Evolutionary conservation across 495 filamentous ascomycete genomes (phyloP).

Genomic region (Tuber umbilicatum): DNA sequence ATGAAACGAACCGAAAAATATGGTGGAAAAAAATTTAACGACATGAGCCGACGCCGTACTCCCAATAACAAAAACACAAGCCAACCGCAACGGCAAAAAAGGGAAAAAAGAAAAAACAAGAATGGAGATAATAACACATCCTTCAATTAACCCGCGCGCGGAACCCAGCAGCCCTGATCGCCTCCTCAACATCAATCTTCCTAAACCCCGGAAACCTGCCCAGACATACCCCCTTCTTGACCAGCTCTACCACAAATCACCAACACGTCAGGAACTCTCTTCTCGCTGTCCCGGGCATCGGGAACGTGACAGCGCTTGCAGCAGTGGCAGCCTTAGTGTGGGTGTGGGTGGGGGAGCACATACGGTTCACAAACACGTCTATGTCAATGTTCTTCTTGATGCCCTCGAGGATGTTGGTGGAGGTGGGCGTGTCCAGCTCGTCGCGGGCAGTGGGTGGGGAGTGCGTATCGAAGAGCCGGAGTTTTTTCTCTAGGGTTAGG

Average conservation of each 20-base stretch:
- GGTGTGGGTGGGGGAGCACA: constrained; percentile 6
- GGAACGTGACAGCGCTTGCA: constrained; percentile 13
- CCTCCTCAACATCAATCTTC: constrained; percentile 53
- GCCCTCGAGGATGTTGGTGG: constrained; percentile 18
- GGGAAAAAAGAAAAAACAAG: not conserved
- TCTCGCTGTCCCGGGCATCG: constrained; percentile 36
- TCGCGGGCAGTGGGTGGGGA: constrained; percentile 2
- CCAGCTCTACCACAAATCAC: constrained; percentile 43
- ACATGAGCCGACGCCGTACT: not conserved
- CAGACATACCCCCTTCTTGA: constrained; percentile 51
- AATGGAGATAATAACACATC: not conserved
- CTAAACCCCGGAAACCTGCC: constrained; percentile 58
- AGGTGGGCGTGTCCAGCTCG: constrained; percentile 14
- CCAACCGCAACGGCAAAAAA: not conserved
- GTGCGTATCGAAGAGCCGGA: constrained; percentile 12
- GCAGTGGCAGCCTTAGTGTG: constrained; percentile 18
- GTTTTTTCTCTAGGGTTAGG: constrained; percentile 4
- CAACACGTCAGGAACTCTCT: constrained; percentile 6
- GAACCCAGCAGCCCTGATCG: constrained; percentile 43
- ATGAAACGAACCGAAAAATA: not conserved
- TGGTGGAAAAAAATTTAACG: not conserved
- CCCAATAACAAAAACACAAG: not conserved
- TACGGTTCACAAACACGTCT: constrained; percentile 40
- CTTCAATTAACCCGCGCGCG: not conserved
- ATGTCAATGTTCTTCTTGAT: constrained; percentile 32